Conservation (phyloP, 257 asterid species). For the Solanum etuberosum region DNA sequence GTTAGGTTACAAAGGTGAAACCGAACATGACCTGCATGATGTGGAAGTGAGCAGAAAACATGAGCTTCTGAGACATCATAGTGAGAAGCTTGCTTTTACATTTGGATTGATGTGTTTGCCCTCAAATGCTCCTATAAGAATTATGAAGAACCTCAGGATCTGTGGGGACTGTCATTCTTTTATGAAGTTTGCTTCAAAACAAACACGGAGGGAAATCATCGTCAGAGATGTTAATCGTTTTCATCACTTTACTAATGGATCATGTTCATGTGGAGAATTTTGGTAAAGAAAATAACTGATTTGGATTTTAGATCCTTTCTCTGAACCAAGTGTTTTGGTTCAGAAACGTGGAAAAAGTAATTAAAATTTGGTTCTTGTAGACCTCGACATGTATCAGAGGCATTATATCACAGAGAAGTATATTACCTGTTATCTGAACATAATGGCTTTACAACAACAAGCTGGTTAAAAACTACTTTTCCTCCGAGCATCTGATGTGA, state of each 20-base stretch:
- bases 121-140: conserved; percentile 51
- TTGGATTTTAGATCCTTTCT: background rate
- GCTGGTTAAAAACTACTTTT: background rate
- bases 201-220: conserved; percentile 48
- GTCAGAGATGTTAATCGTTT: conserved; percentile 83
- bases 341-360: background rate
- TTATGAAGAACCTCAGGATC: conserved; percentile 87
- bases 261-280: conserved; percentile 82
- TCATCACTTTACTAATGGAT: conserved; percentile 68
- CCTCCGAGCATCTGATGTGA: background rate
- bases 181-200: conserved; percentile 68
- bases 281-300: conserved; percentile 25
- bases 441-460: background rate
- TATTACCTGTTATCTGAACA: background rate
- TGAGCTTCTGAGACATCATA: conserved; percentile 66
- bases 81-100: conserved; percentile 84
- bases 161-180: conserved; percentile 94
- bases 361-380: background rate
- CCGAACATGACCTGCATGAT: conserved; percentile 70
- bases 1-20: conserved; percentile 54
- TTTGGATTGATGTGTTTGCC: conserved; percentile 72
- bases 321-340: background rate
- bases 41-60: conserved; percentile 56
- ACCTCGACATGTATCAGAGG: background rate
- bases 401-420: background rate